Conservation (phyloP, 2,329 filamentous ascomycete genomes). For the Neonectria punicea region DNA sequence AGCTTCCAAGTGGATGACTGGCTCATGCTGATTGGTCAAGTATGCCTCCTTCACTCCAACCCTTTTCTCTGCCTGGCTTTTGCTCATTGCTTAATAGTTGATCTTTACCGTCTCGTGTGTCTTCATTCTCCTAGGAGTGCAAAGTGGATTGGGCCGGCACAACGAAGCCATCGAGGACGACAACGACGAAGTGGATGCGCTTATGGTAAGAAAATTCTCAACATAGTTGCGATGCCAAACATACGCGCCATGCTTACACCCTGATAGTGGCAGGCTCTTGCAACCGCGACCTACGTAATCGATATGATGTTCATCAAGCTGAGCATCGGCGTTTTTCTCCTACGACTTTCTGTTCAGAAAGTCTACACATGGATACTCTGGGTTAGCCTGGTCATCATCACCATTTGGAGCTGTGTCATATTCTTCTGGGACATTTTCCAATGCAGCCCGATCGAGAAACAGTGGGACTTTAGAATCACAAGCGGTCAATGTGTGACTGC, state of each 20-base stretch:
- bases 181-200: slow-evolving; percentile 54
- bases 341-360: slow-evolving; percentile 58
- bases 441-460: slow-evolving; percentile 60
- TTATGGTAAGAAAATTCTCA: slow-evolving; percentile 52
- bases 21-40: slow-evolving; percentile 62
- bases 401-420: slow-evolving; percentile 57
- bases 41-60: slow-evolving; percentile 37
- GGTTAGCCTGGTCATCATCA: slow-evolving; percentile 57
- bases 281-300: slow-evolving; percentile 60
- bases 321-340: slow-evolving; percentile 63
- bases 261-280: slow-evolving; percentile 60
- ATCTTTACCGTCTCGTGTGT: slow-evolving; percentile 60
- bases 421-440: slow-evolving; percentile 66
- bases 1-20: slow-evolving; percentile 63
- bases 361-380: slow-evolving; percentile 61
- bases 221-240: background rate
- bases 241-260: slow-evolving; percentile 22
- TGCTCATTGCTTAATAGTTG: slow-evolving; percentile 42
- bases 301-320: slow-evolving; percentile 69
- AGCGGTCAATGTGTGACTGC: slow-evolving; percentile 55
- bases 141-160: slow-evolving; percentile 58
- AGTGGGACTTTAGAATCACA: slow-evolving; percentile 64
- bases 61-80: background rate
- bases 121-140: slow-evolving; percentile 57
- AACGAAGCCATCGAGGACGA: slow-evolving; percentile 55